Evolutionary conservation across 2,329 filamentous ascomycete genomes (phyloP).

Genomic region (Exutisphaerella laricina): DNA sequence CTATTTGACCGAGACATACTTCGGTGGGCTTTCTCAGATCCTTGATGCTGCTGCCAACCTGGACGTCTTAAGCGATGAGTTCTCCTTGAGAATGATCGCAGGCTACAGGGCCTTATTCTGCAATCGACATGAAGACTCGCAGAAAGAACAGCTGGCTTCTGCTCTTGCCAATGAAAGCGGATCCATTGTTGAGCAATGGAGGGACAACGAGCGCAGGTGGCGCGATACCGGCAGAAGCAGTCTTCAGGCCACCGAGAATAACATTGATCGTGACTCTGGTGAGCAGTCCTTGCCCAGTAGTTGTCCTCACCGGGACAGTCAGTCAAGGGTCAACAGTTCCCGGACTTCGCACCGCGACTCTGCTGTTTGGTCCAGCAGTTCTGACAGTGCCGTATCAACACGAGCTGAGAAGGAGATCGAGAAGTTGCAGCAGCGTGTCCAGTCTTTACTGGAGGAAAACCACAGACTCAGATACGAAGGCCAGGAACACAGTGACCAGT

Average conservation of each 20-base stretch:
- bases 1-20: constrained; percentile 14
- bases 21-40: constrained; percentile 9
- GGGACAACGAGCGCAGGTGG: constrained; percentile 7
- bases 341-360: neutral
- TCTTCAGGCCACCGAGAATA: neutral
- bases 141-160: constrained; percentile 12
- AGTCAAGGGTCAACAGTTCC: too few species aligned
- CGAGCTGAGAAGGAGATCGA: constrained; percentile 1
- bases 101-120: constrained; percentile 14
- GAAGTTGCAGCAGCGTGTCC: neutral
- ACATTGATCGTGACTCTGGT: neutral
- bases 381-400: neutral
- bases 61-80: neutral
- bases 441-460: neutral
- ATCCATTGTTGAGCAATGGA: constrained; percentile 10
- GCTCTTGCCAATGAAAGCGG: constrained; percentile 9
- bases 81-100: constrained; percentile 8
- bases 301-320: neutral
- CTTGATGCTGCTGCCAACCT: constrained; percentile 9
- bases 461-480: neutral
- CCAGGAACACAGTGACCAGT: neutral
- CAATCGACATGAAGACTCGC: constrained; percentile 10
- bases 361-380: constrained; percentile 2
- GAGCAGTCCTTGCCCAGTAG: neutral
- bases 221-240: neutral